Evolutionary conservation across 495 filamentous ascomycete genomes (phyloP).

Genomic region (Niebla homalea): DNA sequence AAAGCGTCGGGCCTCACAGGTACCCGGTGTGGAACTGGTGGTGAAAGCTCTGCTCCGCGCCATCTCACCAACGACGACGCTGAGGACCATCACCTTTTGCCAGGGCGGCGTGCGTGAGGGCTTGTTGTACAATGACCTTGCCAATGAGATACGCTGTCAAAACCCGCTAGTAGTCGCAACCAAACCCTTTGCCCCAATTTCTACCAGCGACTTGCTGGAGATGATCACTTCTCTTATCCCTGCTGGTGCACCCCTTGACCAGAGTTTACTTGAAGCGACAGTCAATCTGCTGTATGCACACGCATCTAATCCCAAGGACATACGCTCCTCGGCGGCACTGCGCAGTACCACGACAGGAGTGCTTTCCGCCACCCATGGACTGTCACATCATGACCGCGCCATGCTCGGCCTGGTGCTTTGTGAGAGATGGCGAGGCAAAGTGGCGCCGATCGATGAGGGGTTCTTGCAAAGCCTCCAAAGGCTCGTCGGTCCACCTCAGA

Average conservation of each 20-base stretch:
- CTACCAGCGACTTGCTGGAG: slow-evolving; percentile 24
- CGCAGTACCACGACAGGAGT: slow-evolving; percentile 58
- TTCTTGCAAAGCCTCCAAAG: slow-evolving; percentile 34
- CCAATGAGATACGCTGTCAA: slow-evolving; percentile 39
- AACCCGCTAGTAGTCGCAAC: slow-evolving; percentile 54
- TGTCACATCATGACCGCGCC: slow-evolving; percentile 58
- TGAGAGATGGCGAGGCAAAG: slow-evolving; percentile 58
- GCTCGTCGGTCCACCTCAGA: slow-evolving; percentile 31
- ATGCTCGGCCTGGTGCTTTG: slow-evolving; percentile 61
- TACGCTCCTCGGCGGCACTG: slow-evolving; percentile 51
- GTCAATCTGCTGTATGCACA: slow-evolving; percentile 42
- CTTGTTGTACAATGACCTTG: slow-evolving; percentile 54
- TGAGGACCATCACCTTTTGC: slow-evolving; percentile 67
- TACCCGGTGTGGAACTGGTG: slow-evolving; percentile 70
- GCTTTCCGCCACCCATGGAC: slow-evolving; percentile 51
- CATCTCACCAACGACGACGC: slow-evolving; percentile 38
- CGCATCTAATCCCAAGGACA: slow-evolving; percentile 33
- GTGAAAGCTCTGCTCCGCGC: slow-evolving; percentile 57
- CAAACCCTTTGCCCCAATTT: slow-evolving; percentile 32
- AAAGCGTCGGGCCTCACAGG: slow-evolving; percentile 63
- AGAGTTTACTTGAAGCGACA: slow-evolving; percentile 14
- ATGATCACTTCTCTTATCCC: slow-evolving; percentile 36
- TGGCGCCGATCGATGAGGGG: slow-evolving; percentile 39
- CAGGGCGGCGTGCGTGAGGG: slow-evolving; percentile 81
- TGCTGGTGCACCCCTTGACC: slow-evolving; percentile 12